Evolutionary conservation across 2,329 filamentous ascomycete species (phyloP), one percentile per base, ranked within the genome.

Genomic region (Ceratocystis colombiana): DNA sequence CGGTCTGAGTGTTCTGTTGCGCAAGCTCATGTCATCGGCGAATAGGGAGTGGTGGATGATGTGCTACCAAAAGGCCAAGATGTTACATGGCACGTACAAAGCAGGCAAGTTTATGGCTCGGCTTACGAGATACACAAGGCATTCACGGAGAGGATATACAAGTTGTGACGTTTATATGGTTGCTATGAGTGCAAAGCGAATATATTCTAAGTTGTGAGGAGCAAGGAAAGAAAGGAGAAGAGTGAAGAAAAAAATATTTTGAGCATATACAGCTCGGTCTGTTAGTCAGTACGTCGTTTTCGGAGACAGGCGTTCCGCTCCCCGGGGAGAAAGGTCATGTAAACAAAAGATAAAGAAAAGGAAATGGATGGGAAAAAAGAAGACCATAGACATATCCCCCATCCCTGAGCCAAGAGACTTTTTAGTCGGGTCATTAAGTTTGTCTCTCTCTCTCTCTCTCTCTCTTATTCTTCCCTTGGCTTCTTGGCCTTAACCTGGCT

Each of bases 291-390:
- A 37, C 30, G 55, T 59, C 55, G 28, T 59, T 59, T 59, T 59
- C 28, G 55, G 55, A 59, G 28, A 59, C 55, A 59, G 6, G 15
- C 20, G 30, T 59, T 59, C 61, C 48, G 61, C 46, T 66, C 45
- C 61, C 46, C 45, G 59, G 46, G 65, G 61, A 57, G 65, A 46
- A 48, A 61, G 57, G 37, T 55, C 28, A 37, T 59, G 55, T 59
- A 63, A 46, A 63, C 5, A 45, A 12, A 25, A 20, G 37, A 17
- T 4, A 20, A 62, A 33, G 28, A 45, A 6, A 5, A 41, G 1
- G 20, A 41, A 53, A 30, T 25, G 45, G 28, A 46, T n/a, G 8
- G 5, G 30, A 59, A 57, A 15, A n/a, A 57, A 55, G 28, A 46
- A 44, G 6, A 10, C 48, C 48, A n/a, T 20, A 1, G 17, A 37